Evolutionary conservation across 202 grass and related monocot species (phyloP).

Genomic region (Panicum hallii): DNA sequence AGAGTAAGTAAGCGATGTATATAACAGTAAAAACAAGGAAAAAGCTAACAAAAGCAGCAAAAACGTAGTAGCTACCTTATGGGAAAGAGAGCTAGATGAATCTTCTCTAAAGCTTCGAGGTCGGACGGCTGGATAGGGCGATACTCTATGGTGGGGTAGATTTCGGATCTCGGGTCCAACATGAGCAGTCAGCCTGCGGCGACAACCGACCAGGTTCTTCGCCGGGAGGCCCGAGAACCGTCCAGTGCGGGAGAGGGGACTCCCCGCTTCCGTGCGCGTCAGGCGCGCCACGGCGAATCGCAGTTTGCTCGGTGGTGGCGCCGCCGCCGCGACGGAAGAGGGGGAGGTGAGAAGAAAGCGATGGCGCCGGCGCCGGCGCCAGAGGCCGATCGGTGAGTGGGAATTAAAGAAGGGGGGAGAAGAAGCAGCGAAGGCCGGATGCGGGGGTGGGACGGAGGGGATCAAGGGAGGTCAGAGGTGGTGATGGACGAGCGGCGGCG

Average conservation of each 20-base stretch:
- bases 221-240: conserved; percentile 2
- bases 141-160: conserved; percentile 77
- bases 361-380: background rate
- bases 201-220: conserved; percentile 37
- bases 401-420: background rate
- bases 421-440: background rate
- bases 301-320: conserved; percentile 22
- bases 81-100: conserved; percentile 88
- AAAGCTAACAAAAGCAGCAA: conserved; percentile 27
- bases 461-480: background rate
- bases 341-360: background rate
- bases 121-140: conserved; percentile 90
- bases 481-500: conserved; percentile 36
- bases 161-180: conserved; percentile 82
- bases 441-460: background rate
- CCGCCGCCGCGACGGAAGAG: conserved; percentile 11
- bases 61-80: conserved; percentile 62
- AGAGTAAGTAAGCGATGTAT: background rate
- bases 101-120: conserved; percentile 86
- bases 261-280: background rate
- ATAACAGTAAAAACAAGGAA: conserved; percentile 31
- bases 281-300: conserved; percentile 40
- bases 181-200: conserved; percentile 73
- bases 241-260: background rate
- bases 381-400: background rate